Percentiles rank a stretch among this genome's conserved stretches.
Evolutionary conservation across 495 filamentous ascomycete genomes (phyloP).

Genomic region (Trichoderma orchidacearum): DNA sequence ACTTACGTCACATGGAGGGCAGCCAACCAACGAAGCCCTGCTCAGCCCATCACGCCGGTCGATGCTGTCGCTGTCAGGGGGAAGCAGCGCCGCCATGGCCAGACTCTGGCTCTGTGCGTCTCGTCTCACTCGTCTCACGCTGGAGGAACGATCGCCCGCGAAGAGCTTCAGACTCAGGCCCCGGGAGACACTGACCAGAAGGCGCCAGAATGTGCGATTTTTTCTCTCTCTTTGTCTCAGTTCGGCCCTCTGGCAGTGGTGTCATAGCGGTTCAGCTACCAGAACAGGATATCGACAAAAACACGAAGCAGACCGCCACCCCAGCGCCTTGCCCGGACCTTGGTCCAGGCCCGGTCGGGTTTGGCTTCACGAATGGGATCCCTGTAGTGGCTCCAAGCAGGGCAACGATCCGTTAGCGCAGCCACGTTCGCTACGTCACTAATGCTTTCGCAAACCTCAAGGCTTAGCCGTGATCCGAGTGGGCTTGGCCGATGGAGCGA

Average conservation of each 20-base stretch:
- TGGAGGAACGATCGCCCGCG: not conserved
- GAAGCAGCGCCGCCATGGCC: not conserved
- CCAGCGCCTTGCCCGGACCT: not conserved
- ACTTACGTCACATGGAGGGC: not conserved
- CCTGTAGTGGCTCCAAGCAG: conserved; percentile 1
- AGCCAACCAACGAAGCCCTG: not conserved
- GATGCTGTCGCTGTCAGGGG: not conserved
- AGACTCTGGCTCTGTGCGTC: not conserved
- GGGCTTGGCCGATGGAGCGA: not conserved
- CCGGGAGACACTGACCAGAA: not conserved
- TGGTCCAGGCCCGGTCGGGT: not conserved
- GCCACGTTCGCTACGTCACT: not conserved
- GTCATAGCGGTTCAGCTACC: too few relatives aligned
- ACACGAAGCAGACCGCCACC: not conserved
- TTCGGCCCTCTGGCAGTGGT: too few relatives aligned
- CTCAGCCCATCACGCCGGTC: not conserved
- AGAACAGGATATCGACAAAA: too few relatives aligned
- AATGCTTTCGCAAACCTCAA: not conserved
- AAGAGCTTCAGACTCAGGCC: not conserved
- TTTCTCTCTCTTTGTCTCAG: too few relatives aligned
- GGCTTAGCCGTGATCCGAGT: not conserved
- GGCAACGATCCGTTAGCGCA: not conserved
- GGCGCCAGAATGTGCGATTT: too few relatives aligned
- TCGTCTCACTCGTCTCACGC: not conserved
- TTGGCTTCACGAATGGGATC: not conserved